Evolutionary conservation across 2,329 filamentous ascomycete species (phyloP), one percentile per base, ranked within the genome.

Genomic region (Metarhizium rileyi): DNA sequence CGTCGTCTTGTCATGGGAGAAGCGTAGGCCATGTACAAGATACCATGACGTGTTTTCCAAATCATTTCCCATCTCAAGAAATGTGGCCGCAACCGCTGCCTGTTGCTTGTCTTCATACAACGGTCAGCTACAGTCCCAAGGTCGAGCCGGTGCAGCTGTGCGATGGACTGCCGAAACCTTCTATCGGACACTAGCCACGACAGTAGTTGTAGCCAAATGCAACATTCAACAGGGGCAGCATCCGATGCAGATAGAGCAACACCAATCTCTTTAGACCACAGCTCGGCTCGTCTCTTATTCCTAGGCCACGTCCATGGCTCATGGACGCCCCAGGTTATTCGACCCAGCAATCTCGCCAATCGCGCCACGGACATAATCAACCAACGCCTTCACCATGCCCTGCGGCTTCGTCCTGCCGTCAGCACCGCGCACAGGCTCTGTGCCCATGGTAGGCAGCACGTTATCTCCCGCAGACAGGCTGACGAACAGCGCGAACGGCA

Each of bases 401-500:
- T 84, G 80, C 14, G 79, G 74, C 61, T 72, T 75, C 50, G 63
- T 67, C 63, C 74, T 76, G 50, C 70, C 70, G 46, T 72, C 68
- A 5, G 67, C 64, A 23, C 70, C 71, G 12, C 67, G 69, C 8
- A 69, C 64, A 3, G 77, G 75, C 47, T 76, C 73, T 55, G 81
- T 88, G 12, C 89, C 88, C 78, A 96, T 96, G 7, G 84, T 94
- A 0, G 93, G 93, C 47, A 98, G 71, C 3, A 97, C 88, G 63
- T 97, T 97, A 63, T 98, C 93, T 49, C 90, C 89, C 0, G 93
- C 93, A 18, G 88, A 95, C 40, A 98, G 70, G 60, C 87, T 95
- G 46, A 98, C 91, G 63, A 98, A 98, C 14, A 98, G 76, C 16
- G 90, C 83, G 63, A 98, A 98, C 0, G 93, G 93, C 1, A 97